phyloP scores from a whole-genome alignment of 305 asterid genomes.

The Fraxinus platypoda region DNA sequence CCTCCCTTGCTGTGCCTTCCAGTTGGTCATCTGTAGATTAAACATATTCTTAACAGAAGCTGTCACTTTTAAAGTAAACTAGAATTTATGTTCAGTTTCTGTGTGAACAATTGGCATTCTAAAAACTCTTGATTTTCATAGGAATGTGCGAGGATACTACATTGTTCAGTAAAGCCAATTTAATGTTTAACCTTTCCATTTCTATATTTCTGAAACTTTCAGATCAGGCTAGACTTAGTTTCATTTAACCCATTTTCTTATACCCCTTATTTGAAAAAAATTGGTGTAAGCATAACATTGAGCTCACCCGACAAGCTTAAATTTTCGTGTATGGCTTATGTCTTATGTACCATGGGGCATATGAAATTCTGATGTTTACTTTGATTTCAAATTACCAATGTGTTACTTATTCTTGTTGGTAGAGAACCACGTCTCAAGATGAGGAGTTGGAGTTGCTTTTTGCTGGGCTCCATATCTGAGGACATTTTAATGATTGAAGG shows the following conservation, averaged over 20 bases:
- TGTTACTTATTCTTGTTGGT: constrained; percentile 27
- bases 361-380: neutral
- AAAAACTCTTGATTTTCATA: neutral
- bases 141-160: neutral
- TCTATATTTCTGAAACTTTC: neutral
- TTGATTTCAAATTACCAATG: neutral
- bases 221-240: neutral
- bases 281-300: neutral
- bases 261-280: neutral
- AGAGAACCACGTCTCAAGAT: constrained; percentile 47
- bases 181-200: neutral
- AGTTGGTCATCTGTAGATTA: neutral
- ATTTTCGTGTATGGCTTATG: neutral
- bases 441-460: constrained; percentile 45
- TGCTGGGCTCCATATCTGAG: constrained; percentile 42
- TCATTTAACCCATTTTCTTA: neutral
- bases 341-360: neutral
- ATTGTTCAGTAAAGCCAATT: neutral
- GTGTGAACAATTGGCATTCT: neutral
- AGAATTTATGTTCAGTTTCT: neutral
- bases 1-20: neutral
- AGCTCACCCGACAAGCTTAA: neutral
- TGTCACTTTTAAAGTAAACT: neutral
- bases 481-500: neutral
- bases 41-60: neutral